Evolutionary conservation across 805 yeast genomes (phyloP).

Genomic region (Henningerozyma blattae): DNA sequence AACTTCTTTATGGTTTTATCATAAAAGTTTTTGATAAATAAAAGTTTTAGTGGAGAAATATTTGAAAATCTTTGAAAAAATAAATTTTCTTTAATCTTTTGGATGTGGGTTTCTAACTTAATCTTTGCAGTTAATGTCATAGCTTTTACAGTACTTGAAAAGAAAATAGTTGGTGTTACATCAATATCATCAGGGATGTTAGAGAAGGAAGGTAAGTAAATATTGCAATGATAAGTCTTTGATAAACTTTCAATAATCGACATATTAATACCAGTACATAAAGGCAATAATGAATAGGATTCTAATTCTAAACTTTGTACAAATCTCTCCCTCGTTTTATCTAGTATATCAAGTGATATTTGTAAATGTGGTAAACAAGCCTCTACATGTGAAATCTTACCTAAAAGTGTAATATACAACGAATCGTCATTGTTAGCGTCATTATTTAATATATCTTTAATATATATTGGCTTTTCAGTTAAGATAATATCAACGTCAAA

Average conservation of each 20-base stretch:
- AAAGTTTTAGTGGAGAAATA: slow-evolving; percentile 15
- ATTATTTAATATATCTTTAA: slow-evolving; percentile 1
- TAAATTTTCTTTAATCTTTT: slow-evolving; percentile 2
- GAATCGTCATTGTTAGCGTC: neutral
- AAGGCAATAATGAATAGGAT: slow-evolving; percentile 14
- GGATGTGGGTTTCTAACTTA: slow-evolving; percentile 6
- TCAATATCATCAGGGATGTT: neutral
- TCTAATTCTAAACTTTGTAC: slow-evolving; percentile 13
- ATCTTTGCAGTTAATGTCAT: slow-evolving; percentile 11
- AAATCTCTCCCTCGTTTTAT: slow-evolving; percentile 2
- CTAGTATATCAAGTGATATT: slow-evolving; percentile 8
- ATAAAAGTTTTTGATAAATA: slow-evolving; percentile 11
- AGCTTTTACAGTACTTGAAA: slow-evolving; percentile 13
- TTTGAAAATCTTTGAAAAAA: slow-evolving; percentile 11
- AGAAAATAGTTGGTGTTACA: slow-evolving; percentile 8
- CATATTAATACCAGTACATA: slow-evolving; percentile 12
- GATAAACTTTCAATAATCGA: slow-evolving; percentile 10
- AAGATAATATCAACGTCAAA: slow-evolving; percentile 12
- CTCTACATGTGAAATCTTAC: slow-evolving; percentile 9
- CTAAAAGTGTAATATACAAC: slow-evolving; percentile 8
- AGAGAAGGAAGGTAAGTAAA: slow-evolving; percentile 10
- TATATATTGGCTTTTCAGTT: slow-evolving; percentile 4
- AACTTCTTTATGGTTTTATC: slow-evolving; percentile 10
- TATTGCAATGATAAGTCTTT: slow-evolving; percentile 10
- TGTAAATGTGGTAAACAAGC: slow-evolving; percentile 9